These are phyloP conservation scores for Penicillium chermesinum DNA, from an alignment of 495 filamentous ascomycete genomes.

Conservation along the genomic window DNA sequence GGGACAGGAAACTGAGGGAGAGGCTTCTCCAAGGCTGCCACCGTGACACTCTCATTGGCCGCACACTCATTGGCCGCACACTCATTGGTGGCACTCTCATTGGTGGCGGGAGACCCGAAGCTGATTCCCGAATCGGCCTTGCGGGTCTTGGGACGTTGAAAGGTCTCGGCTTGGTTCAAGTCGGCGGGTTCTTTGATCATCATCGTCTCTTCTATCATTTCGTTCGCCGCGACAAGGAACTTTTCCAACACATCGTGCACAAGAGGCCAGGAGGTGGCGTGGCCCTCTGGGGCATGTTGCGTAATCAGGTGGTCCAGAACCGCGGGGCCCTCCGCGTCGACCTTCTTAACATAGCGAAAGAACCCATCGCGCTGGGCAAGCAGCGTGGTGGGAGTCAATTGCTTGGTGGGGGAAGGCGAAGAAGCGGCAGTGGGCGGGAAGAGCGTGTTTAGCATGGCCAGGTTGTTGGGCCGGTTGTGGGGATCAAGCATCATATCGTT, in stretches of 20 bases:
- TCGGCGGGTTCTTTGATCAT: conserved; percentile 45
- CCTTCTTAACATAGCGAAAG: conserved; percentile 59
- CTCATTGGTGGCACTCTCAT: conserved; percentile 27
- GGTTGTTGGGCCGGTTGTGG: conserved; percentile 63
- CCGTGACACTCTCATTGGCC: conserved; percentile 20
- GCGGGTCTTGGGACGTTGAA: conserved; percentile 38
- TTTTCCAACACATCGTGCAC: conserved; percentile 52
- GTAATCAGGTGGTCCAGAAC: conserved; percentile 52
- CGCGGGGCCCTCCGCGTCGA: conserved; percentile 52
- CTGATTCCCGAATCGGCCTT: conserved; percentile 64
- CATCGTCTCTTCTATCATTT: conserved; percentile 56
- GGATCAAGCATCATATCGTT: conserved; percentile 64
- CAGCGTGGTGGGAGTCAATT: conserved; percentile 51
- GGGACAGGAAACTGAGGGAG: conserved; percentile 37
- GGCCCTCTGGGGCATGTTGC: conserved; percentile 46
- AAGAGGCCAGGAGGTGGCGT: conserved; percentile 53
- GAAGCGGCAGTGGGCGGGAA: conserved; percentile 53
- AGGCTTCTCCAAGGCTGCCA: conserved; percentile 39
- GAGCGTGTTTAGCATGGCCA: conserved; percentile 75
- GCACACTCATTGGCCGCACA: conserved; percentile 30
- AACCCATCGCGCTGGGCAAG: conserved; percentile 58
- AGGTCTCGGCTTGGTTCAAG: conserved; percentile 30
- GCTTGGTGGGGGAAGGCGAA: conserved; percentile 45
- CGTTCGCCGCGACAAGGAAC: conserved; percentile 56
- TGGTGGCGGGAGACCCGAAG: conserved; percentile 41